Base-by-base conservation (phyloP, 371 early-diverging fungal genomes). In the Mucor lusitanicus region DNA sequence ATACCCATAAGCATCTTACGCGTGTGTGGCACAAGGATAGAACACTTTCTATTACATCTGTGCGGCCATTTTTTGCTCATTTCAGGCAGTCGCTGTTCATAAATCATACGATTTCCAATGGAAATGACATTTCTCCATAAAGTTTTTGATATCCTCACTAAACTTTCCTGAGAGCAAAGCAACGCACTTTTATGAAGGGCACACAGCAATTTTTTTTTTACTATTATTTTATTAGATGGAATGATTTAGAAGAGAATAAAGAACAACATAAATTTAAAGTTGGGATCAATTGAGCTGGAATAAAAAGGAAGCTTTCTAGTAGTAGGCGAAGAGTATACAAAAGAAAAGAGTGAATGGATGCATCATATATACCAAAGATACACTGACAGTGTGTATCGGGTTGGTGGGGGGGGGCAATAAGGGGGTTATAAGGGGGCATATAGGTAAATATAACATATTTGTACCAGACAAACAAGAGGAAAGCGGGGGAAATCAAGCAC, bases 381-480 rank as follows among this genome's bases (percentile, higher is more conserved):
- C 37, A 37, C 37, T 37, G 37, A 37, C 37, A 37, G 37, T 37
- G 50, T 23, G 50, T 21, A 50, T 50, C 11, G 21, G 8, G 21
- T 33, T 33, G 2, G 19, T 15, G 46, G 46, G 46, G 46, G 44
- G 21, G 37, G 37, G 37, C 37, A 48, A 48, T 48, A 48, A 48
- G 9, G 48, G 48, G 48, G 48, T 48, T 55, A 55, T 55, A 55
- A 55, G 17, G 28, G 28, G 55, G 55, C 55, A 55, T 55, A 39
- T 21, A 19, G 33, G 35, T 37, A 42, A 56, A 32, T n/a, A 39
- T 63, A 50, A 39, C 35, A 27, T 44, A 28, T 44, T 61, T 61
- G 61, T 61, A 61, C 61, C 61, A 33, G 61, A 46, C 28, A 61
- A 60, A 50, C 50, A 50, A 50, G 6, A 23, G n/a, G n/a, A 12